A percentile compares a stretch with the other conserved stretches of the same genome.
These are phyloP conservation scores for Gaeumannomyces sp. DNA, from an alignment of 2,329 filamentous ascomycete species.

Conservation along the genomic window DNA sequence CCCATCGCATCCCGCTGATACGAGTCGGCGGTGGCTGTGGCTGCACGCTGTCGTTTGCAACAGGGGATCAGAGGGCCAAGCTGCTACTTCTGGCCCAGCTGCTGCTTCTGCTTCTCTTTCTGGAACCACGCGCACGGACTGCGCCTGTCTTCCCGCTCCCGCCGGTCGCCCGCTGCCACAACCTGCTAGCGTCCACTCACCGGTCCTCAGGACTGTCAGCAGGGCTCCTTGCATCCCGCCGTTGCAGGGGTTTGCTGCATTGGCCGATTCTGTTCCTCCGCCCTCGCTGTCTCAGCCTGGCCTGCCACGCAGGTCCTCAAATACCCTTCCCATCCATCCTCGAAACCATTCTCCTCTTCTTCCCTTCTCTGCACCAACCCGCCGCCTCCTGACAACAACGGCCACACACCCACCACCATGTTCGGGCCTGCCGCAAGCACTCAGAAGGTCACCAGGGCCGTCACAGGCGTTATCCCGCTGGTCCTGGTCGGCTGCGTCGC, in stretches of 20 bases:
- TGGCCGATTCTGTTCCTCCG: no score
- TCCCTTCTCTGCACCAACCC: neutral
- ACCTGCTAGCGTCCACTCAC: neutral
- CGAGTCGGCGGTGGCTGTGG: neutral
- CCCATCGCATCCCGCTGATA: neutral
- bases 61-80: neutral
- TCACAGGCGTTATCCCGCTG: conserved; percentile 60
- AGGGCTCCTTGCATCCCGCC: neutral
- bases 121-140: neutral
- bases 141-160: neutral
- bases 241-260: neutral
- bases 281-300: neutral
- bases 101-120: neutral
- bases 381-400: neutral
- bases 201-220: neutral
- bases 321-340: neutral
- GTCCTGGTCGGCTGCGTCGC: conserved; percentile 60
- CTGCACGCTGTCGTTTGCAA: neutral
- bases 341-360: neutral
- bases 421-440: conserved; percentile 8
- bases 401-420: neutral
- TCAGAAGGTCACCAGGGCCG: conserved; percentile 1
- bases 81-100: neutral
- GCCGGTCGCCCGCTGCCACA: neutral
- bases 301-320: neutral